These are phyloP conservation scores for Kazachstania viticola DNA, from an alignment of 805 yeast genomes.

Conservation along the genomic window DNA sequence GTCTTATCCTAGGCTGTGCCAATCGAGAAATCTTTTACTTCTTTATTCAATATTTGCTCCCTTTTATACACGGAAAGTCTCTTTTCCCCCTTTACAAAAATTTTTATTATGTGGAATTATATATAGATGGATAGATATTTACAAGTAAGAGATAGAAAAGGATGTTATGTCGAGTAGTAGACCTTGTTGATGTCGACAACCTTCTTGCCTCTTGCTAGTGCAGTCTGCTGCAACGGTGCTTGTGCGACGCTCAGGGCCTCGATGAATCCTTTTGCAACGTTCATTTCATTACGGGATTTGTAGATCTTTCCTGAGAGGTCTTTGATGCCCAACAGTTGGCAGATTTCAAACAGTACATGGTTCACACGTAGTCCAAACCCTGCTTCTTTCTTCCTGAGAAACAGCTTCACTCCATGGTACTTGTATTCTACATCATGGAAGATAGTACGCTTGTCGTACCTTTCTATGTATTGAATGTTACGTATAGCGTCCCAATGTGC, in stretches of 20 bases:
- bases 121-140: too few species aligned
- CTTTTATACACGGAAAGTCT: too few species aligned
- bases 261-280: conserved; percentile 79
- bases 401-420: conserved; percentile 76
- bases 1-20: too few species aligned
- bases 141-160: too few species aligned
- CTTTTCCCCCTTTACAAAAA: too few species aligned
- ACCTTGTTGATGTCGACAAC: conserved; percentile 85
- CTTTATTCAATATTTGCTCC: too few species aligned
- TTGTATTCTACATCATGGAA: conserved; percentile 73
- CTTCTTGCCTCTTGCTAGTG: conserved; percentile 88
- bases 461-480: conserved; percentile 67
- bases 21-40: too few species aligned
- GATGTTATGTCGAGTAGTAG: too few species aligned
- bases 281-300: conserved; percentile 89
- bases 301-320: conserved; percentile 87
- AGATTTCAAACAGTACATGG: conserved; percentile 79
- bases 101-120: too few species aligned
- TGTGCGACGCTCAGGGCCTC: conserved; percentile 71
- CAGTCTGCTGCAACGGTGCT: conserved; percentile 74
- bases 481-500: conserved; percentile 93
- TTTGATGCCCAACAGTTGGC: conserved; percentile 87
- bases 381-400: conserved; percentile 77
- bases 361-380: conserved; percentile 91
- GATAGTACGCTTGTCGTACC: conserved; percentile 86